phyloP scores from a whole-genome alignment of 805 yeast species.

The Candida nanaspora region DNA sequence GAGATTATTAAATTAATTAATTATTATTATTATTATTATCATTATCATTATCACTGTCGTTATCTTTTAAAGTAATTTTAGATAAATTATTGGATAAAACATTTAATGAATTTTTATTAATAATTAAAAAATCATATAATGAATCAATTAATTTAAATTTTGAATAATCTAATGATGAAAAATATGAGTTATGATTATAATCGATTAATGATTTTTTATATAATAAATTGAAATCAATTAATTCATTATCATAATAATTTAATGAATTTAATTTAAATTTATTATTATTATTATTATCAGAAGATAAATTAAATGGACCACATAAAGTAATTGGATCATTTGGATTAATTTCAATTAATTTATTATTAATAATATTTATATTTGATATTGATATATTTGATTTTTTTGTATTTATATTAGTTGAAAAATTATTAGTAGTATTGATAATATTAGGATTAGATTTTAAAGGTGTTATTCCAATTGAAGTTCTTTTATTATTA shows the following conservation, averaged over 20 bases:
- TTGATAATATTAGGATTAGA: background rate
- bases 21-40: background rate
- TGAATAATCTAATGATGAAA: background rate
- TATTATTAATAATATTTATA: background rate
- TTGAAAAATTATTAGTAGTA: background rate
- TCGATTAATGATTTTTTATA: no score
- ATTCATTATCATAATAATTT: background rate
- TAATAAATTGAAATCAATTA: background rate
- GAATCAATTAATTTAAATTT: background rate
- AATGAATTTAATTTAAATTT: background rate
- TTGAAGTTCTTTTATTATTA: background rate
- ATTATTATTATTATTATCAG: constrained; percentile 5
- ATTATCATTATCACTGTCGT: background rate
- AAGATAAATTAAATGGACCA: background rate
- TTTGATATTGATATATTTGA: background rate
- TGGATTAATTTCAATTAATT: background rate
- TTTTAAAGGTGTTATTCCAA: background rate
- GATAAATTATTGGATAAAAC: no score
- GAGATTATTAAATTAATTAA: constrained; percentile 7
- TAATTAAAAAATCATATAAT: no score
- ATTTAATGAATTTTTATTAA: no score
- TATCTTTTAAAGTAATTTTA: no score
- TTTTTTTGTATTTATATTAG: no score
- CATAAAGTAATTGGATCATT: background rate
- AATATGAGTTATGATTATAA: no score